These are phyloP conservation scores for Thermomyces lanuginosus DNA, from an alignment of 2,329 filamentous ascomycete genomes.

Conservation along the genomic window DNA sequence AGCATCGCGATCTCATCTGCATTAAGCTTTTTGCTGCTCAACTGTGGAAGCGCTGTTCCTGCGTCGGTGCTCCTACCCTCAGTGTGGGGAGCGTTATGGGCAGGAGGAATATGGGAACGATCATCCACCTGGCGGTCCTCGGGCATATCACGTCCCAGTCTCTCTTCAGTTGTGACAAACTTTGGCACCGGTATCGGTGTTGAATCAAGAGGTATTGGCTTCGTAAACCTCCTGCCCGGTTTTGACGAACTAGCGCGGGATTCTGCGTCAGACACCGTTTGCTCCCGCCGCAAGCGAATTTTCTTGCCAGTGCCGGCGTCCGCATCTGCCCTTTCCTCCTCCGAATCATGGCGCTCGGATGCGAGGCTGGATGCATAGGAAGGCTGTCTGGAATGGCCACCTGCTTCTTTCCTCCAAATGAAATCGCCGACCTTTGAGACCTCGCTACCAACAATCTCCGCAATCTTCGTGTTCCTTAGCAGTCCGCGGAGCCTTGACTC, in stretches of 20 bases:
- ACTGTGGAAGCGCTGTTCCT: too few relatives aligned
- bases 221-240: too few relatives aligned
- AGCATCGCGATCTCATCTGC: too few relatives aligned
- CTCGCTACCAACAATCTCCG: slow-evolving; percentile 53
- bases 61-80: too few relatives aligned
- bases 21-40: too few relatives aligned
- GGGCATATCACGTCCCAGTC: too few relatives aligned
- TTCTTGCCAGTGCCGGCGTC: slow-evolving; percentile 16
- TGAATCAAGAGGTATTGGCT: too few relatives aligned
- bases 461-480: slow-evolving; percentile 61
- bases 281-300: slow-evolving; percentile 15
- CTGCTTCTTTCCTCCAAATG: slow-evolving; percentile 41
- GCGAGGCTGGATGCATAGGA: slow-evolving; percentile 30
- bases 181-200: too few relatives aligned
- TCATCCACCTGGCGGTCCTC: too few relatives aligned
- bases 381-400: slow-evolving; percentile 25
- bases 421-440: slow-evolving; percentile 45
- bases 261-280: slow-evolving; percentile 21
- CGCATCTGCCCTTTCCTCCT: slow-evolving; percentile 24
- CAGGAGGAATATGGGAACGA: too few relatives aligned
- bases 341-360: slow-evolving; percentile 34
- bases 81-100: too few relatives aligned
- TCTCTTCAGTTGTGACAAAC: too few relatives aligned
- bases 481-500: slow-evolving; percentile 53
- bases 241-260: slow-evolving; percentile 10